phyloP scores from a whole-genome alignment of 2,329 filamentous ascomycete species.

The Neofusicoccum cordaticola region DNA sequence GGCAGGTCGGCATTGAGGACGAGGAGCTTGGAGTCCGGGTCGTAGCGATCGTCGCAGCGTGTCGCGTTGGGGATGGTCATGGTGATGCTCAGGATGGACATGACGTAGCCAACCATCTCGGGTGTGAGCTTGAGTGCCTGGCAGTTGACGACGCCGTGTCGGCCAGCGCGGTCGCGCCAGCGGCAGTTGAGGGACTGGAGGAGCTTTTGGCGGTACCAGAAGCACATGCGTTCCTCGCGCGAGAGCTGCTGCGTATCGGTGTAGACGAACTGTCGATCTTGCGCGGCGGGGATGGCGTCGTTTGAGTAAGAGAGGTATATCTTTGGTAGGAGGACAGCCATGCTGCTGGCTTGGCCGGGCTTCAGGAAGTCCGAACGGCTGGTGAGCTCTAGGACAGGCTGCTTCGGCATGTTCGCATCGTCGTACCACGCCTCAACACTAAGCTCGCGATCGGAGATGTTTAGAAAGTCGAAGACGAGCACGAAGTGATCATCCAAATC shows the following conservation, averaged over 20 bases:
- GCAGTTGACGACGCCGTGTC: constrained; percentile 70
- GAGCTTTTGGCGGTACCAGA: constrained; percentile 86
- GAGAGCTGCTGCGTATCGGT: constrained; percentile 75
- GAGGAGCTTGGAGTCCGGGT: not conserved
- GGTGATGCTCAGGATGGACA: constrained; percentile 62
- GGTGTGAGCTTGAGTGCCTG: constrained; percentile 69
- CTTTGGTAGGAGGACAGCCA: constrained; percentile 72
- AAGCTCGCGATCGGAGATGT: constrained; percentile 16
- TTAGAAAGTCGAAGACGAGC: not conserved
- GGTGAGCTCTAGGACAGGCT: not conserved
- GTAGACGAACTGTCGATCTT: constrained; percentile 90
- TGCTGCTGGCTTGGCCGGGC: constrained; percentile 64
- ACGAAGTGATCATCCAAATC: not conserved
- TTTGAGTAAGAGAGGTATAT: constrained; percentile 75
- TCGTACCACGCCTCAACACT: constrained; percentile 2
- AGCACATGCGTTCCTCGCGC: constrained; percentile 74
- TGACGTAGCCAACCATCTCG: constrained; percentile 80
- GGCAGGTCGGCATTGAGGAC: constrained; percentile 24
- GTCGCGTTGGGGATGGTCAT: constrained; percentile 48
- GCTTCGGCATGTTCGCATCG: not conserved
- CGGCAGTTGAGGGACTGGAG: constrained; percentile 67
- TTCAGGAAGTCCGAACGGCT: constrained; percentile 45
- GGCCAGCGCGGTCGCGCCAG: constrained; percentile 62
- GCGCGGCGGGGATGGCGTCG: constrained; percentile 72
- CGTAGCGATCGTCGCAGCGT: not conserved